phyloP scores from a whole-genome alignment of 2,329 filamentous ascomycete genomes.

The Penicillium sp. region DNA sequence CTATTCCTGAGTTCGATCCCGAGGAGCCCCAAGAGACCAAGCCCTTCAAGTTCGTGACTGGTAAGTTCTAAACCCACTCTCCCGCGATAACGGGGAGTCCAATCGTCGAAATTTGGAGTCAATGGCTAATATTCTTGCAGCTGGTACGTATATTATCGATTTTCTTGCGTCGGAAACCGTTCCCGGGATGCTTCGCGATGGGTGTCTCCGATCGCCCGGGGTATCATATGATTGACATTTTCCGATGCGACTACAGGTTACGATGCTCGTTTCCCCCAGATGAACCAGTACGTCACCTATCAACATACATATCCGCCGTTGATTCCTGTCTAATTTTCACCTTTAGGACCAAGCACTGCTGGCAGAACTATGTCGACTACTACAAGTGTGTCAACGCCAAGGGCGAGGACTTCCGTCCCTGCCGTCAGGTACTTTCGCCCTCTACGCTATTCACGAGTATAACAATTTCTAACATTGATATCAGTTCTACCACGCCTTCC shows the following conservation, averaged over 20 bases:
- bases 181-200: constrained; percentile 9
- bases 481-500: constrained; percentile 95
- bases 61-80: constrained; percentile 56
- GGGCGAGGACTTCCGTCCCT: constrained; percentile 96
- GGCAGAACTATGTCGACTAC: constrained; percentile 99
- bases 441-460: neutral
- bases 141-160: constrained; percentile 46
- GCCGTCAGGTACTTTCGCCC: constrained; percentile 72
- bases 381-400: constrained; percentile 99
- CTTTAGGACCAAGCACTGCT: constrained; percentile 89
- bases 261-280: constrained; percentile 98
- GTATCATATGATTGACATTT: constrained; percentile 30
- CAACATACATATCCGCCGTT: neutral
- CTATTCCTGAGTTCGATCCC: constrained; percentile 60
- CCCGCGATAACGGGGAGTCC: constrained; percentile 25
- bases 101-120: constrained; percentile 23
- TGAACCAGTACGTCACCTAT: constrained; percentile 61
- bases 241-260: constrained; percentile 66
- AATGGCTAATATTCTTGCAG: constrained; percentile 47
- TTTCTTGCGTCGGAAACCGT: constrained; percentile 10
- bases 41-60: constrained; percentile 99
- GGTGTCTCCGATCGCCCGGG: constrained; percentile 15
- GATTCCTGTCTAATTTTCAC: constrained; percentile 13
- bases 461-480: constrained; percentile 7
- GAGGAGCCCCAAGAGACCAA: constrained; percentile 87